These are phyloP conservation scores for Fragaria iinumae DNA, from an alignment of 306 rosid genomes.

Conservation along the genomic window DNA sequence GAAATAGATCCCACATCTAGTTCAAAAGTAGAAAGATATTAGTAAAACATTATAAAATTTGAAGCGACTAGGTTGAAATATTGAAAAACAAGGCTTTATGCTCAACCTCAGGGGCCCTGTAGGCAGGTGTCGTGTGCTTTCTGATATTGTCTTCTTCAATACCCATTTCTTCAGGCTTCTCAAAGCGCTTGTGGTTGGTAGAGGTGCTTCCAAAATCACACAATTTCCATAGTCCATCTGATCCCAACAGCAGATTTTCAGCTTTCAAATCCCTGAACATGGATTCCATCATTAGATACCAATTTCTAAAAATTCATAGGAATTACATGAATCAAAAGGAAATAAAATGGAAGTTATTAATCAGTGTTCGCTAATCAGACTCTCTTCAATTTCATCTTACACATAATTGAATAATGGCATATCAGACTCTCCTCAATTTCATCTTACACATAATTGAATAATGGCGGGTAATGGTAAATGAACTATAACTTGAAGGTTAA, in stretches of 20 bases:
- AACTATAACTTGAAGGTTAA: not conserved
- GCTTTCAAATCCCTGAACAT: conserved; percentile 87
- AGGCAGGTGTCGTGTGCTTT: conserved; percentile 96
- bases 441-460: no score
- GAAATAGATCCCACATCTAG: conserved; percentile 97
- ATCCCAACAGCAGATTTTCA: conserved; percentile 70
- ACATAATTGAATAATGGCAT: no score
- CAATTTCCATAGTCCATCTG: conserved; percentile 90
- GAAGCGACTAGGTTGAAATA: not conserved
- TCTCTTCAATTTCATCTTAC: not conserved
- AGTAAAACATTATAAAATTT: conserved; percentile 15
- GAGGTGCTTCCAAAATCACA: conserved; percentile 98
- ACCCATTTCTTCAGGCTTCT: conserved; percentile 98
- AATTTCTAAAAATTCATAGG: not conserved
- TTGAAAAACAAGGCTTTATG: conserved; percentile 19
- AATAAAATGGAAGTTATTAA: no score
- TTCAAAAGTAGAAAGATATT: conserved; percentile 19
- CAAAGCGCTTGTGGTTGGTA: conserved; percentile 89
- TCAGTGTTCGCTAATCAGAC: not conserved
- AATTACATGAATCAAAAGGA: not conserved
- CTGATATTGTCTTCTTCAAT: conserved; percentile 98
- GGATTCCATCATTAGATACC: not conserved
- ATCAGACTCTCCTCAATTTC: no score
- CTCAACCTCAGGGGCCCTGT: conserved; percentile 90
- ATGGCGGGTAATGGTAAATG: not conserved